Evolutionary conservation across 345 rosid species (phyloP).

Genomic region (Eucalyptus sideroxylon): DNA sequence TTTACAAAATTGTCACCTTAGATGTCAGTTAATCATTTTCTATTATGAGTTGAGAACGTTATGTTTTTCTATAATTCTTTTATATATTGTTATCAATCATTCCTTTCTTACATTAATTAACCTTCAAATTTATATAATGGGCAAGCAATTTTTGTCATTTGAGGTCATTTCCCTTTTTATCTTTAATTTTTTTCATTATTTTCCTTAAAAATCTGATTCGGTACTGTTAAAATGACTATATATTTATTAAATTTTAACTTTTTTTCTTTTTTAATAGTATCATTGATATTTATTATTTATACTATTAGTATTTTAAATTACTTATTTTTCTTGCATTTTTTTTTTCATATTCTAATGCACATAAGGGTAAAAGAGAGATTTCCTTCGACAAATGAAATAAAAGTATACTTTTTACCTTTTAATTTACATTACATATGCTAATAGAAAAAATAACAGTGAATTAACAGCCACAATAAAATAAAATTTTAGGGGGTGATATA

Average conservation of each 20-base stretch:
- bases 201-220: background rate
- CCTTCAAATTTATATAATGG: background rate
- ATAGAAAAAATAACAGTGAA: background rate
- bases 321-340: background rate
- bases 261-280: fast-evolving
- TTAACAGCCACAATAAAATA: background rate
- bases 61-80: background rate
- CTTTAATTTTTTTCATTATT: background rate
- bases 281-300: background rate
- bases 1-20: background rate
- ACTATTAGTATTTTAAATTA: background rate
- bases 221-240: background rate
- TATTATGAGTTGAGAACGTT: background rate
- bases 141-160: background rate
- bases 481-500: background rate
- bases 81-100: background rate
- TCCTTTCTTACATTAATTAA: background rate
- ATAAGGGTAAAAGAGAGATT: background rate
- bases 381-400: background rate
- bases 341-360: background rate
- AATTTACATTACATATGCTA: background rate
- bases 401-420: background rate
- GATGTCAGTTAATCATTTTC: background rate
- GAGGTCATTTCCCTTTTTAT: background rate
- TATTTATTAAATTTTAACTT: background rate